Evolutionary conservation across 495 filamentous ascomycete species (phyloP), one percentile per base, ranked within the genome.

Genomic region (Hypoxylon lienhwacheense): DNA sequence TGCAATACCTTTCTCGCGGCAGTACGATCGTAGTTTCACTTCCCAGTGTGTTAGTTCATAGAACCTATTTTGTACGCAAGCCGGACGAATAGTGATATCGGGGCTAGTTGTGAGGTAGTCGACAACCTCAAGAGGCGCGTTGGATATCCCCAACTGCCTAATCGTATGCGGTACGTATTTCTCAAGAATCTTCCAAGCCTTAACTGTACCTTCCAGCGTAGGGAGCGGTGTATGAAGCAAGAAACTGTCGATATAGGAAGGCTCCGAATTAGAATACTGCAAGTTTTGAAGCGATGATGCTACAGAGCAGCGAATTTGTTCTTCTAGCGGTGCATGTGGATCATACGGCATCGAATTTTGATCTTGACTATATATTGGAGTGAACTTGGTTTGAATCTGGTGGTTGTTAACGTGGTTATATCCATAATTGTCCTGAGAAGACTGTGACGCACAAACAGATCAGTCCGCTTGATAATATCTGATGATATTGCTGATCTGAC

Each of bases 331-430:
- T 53, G 71, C 47, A 63, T 69, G n/a, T 68, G 63, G 59, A 78
- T 70, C 67, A 84, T 89, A 62, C 1, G 85, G 86, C 71, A 82
- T 74, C 51, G 80, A 77, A 17, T 75, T 63, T 3, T 68, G 73
- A 41, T 85, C 78, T 59, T 90, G 86, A 10, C 81, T 80, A 28
- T 71, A 70, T 11, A 78, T 52, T 1, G 85, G 75, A 4, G 86
- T 88, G 70, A 83, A 91, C 66, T 93, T 93, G 7, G 89, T 90
- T 80, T 95, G 89, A 16, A 91, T 74, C 85, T 88, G 61, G 42
- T 26, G 24, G 61, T 16, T 36, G 25, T 63, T 42, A 71, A 52
- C 16, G 28, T 17, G 16, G 12, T 19, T 15, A 7, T 42, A n/a
- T 12, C 17, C 16, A 28, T 7, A 20, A 7, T 8, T 39, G 3